Evolutionary conservation across 2,329 filamentous ascomycete genomes (phyloP).

Genomic region (Botrytis deweyae): DNA sequence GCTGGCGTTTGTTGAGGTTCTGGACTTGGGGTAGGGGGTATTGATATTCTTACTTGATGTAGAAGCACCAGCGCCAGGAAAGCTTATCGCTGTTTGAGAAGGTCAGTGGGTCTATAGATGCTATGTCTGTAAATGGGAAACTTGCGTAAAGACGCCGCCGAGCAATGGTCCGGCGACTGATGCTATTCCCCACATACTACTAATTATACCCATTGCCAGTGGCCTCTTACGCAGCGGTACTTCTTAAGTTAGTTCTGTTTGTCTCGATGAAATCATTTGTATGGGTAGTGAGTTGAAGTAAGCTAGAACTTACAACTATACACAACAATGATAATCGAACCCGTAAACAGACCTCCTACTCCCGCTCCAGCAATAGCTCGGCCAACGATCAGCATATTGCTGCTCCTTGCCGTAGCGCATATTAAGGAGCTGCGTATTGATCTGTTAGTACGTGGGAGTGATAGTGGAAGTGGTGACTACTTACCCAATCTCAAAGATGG

Average conservation of each 20-base stretch:
- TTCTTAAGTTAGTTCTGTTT: constrained; percentile 26
- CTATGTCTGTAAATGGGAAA: neutral
- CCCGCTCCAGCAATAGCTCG: constrained; percentile 38
- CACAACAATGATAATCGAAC: constrained; percentile 38
- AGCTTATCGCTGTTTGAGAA: constrained; percentile 25
- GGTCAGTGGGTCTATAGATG: constrained; percentile 15
- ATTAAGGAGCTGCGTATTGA: constrained; percentile 27
- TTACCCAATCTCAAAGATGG: constrained; percentile 36
- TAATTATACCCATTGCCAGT: constrained; percentile 37
- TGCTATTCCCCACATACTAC: constrained; percentile 36
- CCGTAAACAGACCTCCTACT: constrained; percentile 42
- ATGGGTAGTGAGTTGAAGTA: neutral
- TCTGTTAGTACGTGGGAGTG: neutral
- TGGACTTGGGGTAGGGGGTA: neutral
- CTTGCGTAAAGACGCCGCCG: constrained; percentile 35
- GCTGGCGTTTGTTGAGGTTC: neutral
- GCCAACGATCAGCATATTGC: constrained; percentile 37
- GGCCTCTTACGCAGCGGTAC: constrained; percentile 35
- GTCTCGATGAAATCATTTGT: constrained; percentile 6
- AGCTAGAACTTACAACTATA: constrained; percentile 21
- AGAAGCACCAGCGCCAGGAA: constrained; percentile 39
- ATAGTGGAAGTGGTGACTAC: neutral
- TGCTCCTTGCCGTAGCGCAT: constrained; percentile 36
- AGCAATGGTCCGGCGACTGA: constrained; percentile 38
- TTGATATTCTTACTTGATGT: constrained; percentile 28